A percentile compares a stretch with the other conserved stretches of the same genome.
These are phyloP conservation scores for Gossypium aridum DNA, from an alignment of 441 rosid genomes.

Conservation along the genomic window DNA sequence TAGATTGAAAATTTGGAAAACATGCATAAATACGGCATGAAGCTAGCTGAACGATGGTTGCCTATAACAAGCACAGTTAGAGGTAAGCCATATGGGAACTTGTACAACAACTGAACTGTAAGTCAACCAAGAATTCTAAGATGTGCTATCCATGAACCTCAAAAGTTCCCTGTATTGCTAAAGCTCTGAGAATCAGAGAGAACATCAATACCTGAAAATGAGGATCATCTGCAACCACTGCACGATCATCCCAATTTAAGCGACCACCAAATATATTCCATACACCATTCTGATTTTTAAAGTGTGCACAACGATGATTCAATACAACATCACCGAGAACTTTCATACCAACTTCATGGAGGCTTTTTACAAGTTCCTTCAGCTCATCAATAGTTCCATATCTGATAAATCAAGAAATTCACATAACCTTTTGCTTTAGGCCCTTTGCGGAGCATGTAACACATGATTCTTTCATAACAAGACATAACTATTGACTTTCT, in stretches of 20 bases:
- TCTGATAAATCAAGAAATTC: conserved; percentile 31
- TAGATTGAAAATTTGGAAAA: background rate
- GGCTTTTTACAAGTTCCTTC: conserved; percentile 58
- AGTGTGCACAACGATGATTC: conserved; percentile 95
- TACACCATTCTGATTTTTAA: conserved; percentile 73
- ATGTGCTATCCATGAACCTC: background rate
- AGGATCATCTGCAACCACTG: conserved; percentile 92
- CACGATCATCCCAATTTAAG: conserved; percentile 90
- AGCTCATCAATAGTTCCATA: conserved; percentile 84
- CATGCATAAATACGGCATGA: background rate
- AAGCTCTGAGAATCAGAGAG: background rate
- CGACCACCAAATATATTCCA: conserved; percentile 96
- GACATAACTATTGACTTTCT: background rate
- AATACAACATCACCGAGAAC: conserved; percentile 90
- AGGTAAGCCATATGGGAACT: background rate
- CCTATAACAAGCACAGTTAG: background rate
- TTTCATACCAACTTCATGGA: conserved; percentile 69
- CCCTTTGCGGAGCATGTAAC: background rate
- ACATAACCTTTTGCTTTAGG: background rate
- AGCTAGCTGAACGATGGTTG: background rate
- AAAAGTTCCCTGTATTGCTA: background rate
- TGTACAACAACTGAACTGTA: background rate
- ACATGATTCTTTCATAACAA: background rate
- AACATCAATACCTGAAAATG: conserved; percentile 75
- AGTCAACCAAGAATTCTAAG: background rate